A percentile compares a stretch with the other conserved stretches of the same genome.
Conservation (phyloP, 2,329 filamentous ascomycete species). For the Apiospora phragmitis region DNA sequence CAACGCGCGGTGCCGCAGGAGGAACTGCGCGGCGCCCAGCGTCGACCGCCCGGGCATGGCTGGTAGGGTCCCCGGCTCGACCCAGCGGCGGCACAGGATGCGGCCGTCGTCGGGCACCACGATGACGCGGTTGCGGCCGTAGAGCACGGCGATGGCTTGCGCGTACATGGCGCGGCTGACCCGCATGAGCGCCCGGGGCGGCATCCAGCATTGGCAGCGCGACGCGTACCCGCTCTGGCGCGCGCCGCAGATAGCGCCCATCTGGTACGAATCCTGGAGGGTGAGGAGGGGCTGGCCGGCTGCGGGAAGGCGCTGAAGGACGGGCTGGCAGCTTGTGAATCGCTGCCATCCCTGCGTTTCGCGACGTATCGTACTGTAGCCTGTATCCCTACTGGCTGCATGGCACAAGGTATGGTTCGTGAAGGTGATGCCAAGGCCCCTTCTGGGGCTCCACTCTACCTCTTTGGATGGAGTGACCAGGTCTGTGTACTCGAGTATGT, state of each 20-base stretch:
- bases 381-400: accelerated
- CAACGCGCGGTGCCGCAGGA: neutral
- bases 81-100: too few species aligned
- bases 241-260: neutral
- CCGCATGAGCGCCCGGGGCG: neutral
- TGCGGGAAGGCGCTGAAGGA: too few species aligned
- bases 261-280: neutral
- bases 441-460: neutral
- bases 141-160: neutral
- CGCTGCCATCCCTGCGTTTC: neutral
- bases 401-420: neutral
- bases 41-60: neutral
- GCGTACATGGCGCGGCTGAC: neutral
- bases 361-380: neutral
- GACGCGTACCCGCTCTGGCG: neutral
- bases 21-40: neutral
- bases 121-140: neutral
- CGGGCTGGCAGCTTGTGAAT: neutral
- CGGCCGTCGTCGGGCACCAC: neutral
- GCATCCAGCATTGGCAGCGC: neutral
- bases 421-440: neutral
- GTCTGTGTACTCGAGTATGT: neutral
- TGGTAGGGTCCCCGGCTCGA: too few species aligned
- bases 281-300: too few species aligned
- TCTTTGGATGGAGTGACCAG: neutral